Base-by-base conservation (phyloP, 129 eudicot genomes). In the Oenanthe sinensis region DNA sequence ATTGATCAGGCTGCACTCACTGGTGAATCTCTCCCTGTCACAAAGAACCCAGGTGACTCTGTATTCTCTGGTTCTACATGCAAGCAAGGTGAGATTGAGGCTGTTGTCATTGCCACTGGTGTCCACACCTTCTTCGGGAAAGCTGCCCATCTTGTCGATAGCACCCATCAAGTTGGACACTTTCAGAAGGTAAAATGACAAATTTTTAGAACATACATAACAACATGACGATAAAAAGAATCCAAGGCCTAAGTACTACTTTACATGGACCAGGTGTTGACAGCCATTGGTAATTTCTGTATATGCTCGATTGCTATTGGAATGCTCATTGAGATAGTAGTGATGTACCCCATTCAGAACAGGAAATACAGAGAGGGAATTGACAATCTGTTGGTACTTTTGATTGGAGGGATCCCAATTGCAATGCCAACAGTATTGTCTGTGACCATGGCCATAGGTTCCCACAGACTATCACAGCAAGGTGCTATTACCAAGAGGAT, bases 341-440 rank as follows among this genome's bases (percentile, higher is more conserved):
- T 93, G 76, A 93, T 93, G 92, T 93, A 81, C 76, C 91, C 83
- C 1, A 79, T 93, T 76, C 98, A 93, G 78, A 81, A 55, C 26
- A 85, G 98, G 82, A 81, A 52, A 11, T 93, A 93, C 77, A 89
- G 98, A 82, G 90, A 89, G 0, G 98, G 95, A 50, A 93, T 93
- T 20, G 98, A 93, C 85, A 93, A 93, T 55, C 78, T 93, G 82
- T 82, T 93, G 78, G 89, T 93, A 47, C 88, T 93, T 83, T 89
- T 90, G 49, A 91, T 93, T 60, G 98, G 98, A 76, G 98, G 98
- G 20, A 93, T 93, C 72, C 98, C 98, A 76, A 93, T 93, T 75
- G 98, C 98, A 70, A 93, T 93, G 98, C 98, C 98, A 24, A 93
- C 98, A 58, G 96, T 93, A 8, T 85, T 93, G 84, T 93, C 98